These are phyloP conservation scores for Fomitiporia mediterranea DNA, from an alignment of 1,284 basidiomycete genomes.

Conservation along the genomic window DNA sequence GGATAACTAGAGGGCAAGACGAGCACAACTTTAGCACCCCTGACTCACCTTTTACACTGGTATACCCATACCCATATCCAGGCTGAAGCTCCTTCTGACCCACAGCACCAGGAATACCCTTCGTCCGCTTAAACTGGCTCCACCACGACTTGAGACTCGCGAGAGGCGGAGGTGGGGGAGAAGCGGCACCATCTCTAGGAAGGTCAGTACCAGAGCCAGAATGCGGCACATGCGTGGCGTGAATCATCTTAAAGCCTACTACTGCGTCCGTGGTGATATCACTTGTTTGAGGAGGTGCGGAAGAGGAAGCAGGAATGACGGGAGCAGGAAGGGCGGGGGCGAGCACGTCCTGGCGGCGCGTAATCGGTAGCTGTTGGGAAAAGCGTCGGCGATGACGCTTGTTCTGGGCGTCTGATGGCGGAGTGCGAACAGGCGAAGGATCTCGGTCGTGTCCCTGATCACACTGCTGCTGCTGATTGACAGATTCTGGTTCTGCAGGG, in stretches of 20 bases:
- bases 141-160: constrained; percentile 80
- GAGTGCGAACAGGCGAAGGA: not conserved
- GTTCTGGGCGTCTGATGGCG: not conserved
- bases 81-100: constrained; percentile 9
- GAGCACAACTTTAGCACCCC: no score
- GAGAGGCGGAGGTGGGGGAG: constrained; percentile 42
- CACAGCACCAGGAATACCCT: constrained; percentile 44
- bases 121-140: constrained; percentile 65
- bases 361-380: not conserved
- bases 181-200: constrained; percentile 2
- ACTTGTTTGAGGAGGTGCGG: not conserved
- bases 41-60: constrained; percentile 31
- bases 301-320: not conserved
- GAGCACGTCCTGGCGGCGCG: not conserved
- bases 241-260: not conserved
- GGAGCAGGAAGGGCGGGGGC: not conserved
- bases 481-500: not conserved
- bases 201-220: not conserved
- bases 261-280: not conserved
- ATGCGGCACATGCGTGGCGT: not conserved
- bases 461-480: not conserved
- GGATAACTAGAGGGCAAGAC: no score
- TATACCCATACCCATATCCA: constrained; percentile 13
- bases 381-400: not conserved
- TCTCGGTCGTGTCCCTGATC: not conserved